Conservation (phyloP, 139 green algal genomes). For the Chlamydomonas schloesseri region DNA sequence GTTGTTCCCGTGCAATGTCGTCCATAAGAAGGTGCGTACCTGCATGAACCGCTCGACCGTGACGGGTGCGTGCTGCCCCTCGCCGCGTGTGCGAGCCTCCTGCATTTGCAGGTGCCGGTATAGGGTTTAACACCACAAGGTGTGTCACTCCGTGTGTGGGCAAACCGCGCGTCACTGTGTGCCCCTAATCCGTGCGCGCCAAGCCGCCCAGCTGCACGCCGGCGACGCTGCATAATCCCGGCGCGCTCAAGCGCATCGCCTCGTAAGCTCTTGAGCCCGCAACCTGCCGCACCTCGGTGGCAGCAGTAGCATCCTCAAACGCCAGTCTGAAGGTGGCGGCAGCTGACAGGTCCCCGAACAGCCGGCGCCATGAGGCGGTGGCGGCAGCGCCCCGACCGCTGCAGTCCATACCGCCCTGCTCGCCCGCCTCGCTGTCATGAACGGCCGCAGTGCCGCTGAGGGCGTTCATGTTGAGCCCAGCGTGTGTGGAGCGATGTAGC, state of each 20-base stretch:
- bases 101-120: too few species aligned
- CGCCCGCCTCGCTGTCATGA: neutral
- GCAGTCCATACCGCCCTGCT: neutral
- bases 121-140: too few species aligned
- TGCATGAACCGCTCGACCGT: neutral
- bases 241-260: neutral
- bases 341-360: constrained; percentile 9
- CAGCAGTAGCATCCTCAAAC: neutral
- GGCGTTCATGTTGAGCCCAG: neutral
- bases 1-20: too few species aligned
- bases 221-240: neutral
- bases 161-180: too few species aligned
- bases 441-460: neutral
- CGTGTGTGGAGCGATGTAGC: neutral
- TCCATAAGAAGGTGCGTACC: neutral
- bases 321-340: neutral
- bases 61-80: too few species aligned
- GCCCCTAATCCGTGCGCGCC: too few species aligned
- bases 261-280: neutral
- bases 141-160: too few species aligned
- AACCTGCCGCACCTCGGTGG: neutral
- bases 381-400: neutral
- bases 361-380: neutral
- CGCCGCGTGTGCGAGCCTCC: too few species aligned
- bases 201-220: neutral